phyloP scores from a whole-genome alignment of 345 rosid genomes.

The Dovyalis caffra region DNA sequence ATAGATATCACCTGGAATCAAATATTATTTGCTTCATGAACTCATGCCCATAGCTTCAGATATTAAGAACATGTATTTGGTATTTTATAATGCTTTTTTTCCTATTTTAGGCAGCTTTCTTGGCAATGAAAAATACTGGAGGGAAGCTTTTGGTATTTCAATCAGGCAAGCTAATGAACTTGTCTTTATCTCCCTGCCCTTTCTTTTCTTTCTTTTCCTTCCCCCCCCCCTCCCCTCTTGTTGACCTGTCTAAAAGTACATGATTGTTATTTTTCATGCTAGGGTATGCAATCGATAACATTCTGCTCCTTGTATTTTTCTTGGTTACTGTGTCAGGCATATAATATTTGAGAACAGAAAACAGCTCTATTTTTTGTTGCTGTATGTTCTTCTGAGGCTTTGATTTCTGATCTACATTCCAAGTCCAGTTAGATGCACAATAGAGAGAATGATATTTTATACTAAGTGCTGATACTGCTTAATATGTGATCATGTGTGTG shows the following conservation, averaged over 20 bases:
- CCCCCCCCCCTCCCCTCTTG: too few relatives aligned
- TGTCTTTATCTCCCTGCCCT: neutral
- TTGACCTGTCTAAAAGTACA: neutral
- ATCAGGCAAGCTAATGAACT: conserved; percentile 60
- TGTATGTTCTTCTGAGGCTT: neutral
- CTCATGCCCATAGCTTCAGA: neutral
- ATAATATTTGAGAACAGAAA: neutral
- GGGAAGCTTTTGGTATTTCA: conserved; percentile 96
- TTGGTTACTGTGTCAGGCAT: neutral
- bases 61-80: neutral
- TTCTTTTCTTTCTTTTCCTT: neutral
- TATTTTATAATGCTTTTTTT: neutral
- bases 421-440: neutral
- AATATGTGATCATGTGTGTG: neutral
- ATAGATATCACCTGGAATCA: neutral
- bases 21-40: neutral
- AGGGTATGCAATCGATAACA: neutral
- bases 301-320: neutral
- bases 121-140: conserved; percentile 93
- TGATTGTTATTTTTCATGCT: neutral
- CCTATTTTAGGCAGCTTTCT: conserved; percentile 70
- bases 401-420: neutral
- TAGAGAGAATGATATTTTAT: neutral
- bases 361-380: neutral
- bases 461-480: neutral